Evolutionary conservation across 2,329 filamentous ascomycete genomes (phyloP).

Genomic region (Phoma sp.): DNA sequence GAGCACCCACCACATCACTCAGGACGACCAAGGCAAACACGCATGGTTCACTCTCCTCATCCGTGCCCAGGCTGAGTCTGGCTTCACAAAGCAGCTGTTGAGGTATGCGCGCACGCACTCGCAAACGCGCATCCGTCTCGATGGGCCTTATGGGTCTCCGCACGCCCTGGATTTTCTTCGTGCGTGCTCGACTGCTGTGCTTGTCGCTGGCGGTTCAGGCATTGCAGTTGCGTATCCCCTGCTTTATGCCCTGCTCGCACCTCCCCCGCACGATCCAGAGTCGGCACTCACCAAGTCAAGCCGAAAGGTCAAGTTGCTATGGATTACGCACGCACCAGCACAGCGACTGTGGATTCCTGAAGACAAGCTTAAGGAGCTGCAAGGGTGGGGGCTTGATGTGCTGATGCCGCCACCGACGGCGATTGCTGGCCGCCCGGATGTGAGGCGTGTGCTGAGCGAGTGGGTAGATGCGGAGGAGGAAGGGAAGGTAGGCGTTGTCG

Average conservation of each 20-base stretch:
- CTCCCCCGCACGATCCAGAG: constrained; percentile 10
- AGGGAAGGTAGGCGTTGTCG: constrained; percentile 58
- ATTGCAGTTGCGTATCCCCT: constrained; percentile 70
- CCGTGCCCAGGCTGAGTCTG: constrained; percentile 58
- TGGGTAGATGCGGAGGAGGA: constrained; percentile 41
- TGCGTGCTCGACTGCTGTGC: constrained; percentile 57
- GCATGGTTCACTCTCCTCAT: constrained; percentile 65
- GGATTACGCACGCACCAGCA: constrained; percentile 61
- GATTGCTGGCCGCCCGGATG: constrained; percentile 61
- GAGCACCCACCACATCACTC: constrained; percentile 29
- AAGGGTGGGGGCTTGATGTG: constrained; percentile 58
- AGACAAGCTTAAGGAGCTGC: constrained; percentile 57
- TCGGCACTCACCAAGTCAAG: constrained; percentile 14
- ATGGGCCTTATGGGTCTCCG: constrained; percentile 68
- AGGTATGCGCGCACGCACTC: constrained; percentile 55
- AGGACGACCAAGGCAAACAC: constrained; percentile 42
- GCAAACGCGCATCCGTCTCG: constrained; percentile 59
- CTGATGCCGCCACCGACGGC: constrained; percentile 62
- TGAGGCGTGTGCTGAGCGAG: constrained; percentile 52
- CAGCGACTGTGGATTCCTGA: constrained; percentile 63
- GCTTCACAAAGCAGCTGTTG: constrained; percentile 65
- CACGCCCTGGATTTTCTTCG: constrained; percentile 62
- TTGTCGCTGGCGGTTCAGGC: constrained; percentile 69
- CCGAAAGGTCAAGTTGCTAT: constrained; percentile 59
- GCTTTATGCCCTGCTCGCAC: constrained; percentile 57